Evolutionary conservation across 2,329 filamentous ascomycete genomes (phyloP).

Genomic region (Ceratocystiopsis sp.): DNA sequence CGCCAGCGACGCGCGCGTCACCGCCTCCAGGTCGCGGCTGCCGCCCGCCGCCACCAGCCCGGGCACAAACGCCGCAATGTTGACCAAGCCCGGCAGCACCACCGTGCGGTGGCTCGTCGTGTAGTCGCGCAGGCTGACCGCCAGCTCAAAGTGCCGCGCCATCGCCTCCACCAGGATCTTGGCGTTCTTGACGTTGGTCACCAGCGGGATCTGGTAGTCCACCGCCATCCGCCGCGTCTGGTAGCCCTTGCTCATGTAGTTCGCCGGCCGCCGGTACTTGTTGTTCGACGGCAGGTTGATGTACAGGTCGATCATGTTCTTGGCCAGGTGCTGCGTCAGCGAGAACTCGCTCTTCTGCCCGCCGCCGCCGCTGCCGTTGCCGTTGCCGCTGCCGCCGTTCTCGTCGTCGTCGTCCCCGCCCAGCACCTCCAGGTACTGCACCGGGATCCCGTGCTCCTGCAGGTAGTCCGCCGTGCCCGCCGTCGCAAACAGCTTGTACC

Average conservation of each 20-base stretch:
- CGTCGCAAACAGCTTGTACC: constrained; percentile 91
- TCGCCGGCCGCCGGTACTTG: constrained; percentile 87
- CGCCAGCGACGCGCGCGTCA: constrained; percentile 57
- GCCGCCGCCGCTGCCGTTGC: constrained; percentile 29
- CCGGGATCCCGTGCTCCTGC: constrained; percentile 77
- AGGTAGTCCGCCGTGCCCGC: constrained; percentile 94
- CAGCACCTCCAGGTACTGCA: constrained; percentile 86
- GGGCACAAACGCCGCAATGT: constrained; percentile 65
- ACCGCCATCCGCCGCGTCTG: constrained; percentile 94
- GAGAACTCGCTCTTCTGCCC: constrained; percentile 93
- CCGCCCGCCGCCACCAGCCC: constrained; percentile 46
- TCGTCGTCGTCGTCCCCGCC: constrained; percentile 47
- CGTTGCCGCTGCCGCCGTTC: constrained; percentile 12
- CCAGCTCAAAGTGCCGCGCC: constrained; percentile 70
- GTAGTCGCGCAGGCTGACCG: constrained; percentile 70
- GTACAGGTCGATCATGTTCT: constrained; percentile 96
- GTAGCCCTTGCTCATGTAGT: constrained; percentile 97
- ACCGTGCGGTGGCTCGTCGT: constrained; percentile 75
- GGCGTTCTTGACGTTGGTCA: constrained; percentile 98
- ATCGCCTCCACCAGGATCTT: constrained; percentile 95
- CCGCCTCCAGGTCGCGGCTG: constrained; percentile 49
- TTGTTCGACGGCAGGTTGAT: constrained; percentile 99
- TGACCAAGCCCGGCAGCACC: constrained; percentile 58
- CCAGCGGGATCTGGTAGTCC: constrained; percentile 87
- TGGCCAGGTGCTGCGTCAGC: constrained; percentile 86